Evolutionary conservation across 306 rosid genomes (phyloP).

Genomic region (Begonia loranthoides): DNA sequence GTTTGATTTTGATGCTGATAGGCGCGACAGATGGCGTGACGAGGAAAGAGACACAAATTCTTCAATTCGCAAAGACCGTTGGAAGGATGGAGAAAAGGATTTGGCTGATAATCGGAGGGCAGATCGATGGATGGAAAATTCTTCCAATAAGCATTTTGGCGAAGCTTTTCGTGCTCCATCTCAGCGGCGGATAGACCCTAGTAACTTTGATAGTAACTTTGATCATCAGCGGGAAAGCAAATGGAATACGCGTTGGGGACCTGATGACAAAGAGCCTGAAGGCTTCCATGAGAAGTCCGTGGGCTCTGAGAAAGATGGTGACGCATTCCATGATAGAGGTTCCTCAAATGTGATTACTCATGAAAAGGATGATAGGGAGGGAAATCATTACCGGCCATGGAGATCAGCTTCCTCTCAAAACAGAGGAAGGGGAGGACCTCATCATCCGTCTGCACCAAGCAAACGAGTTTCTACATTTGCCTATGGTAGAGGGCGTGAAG

Average conservation of each 20-base stretch:
- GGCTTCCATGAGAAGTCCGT: slow-evolving; percentile 49
- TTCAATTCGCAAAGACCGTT: slow-evolving; percentile 48
- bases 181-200: slow-evolving; percentile 56
- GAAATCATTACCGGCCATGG: slow-evolving; percentile 75
- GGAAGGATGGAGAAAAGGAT: slow-evolving; percentile 87
- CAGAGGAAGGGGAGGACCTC: slow-evolving; percentile 58
- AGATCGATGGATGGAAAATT: slow-evolving; percentile 57
- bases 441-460: slow-evolving; percentile 35
- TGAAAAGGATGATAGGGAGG: slow-evolving; percentile 76
- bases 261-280: slow-evolving; percentile 64
- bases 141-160: slow-evolving; percentile 29
- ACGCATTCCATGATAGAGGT: slow-evolving; percentile 36
- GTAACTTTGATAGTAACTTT: slow-evolving; percentile 42
- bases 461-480: slow-evolving; percentile 40
- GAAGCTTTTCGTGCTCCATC: slow-evolving; percentile 51
- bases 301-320: slow-evolving; percentile 50
- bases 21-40: slow-evolving; percentile 81
- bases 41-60: slow-evolving; percentile 87
- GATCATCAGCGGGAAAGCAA: slow-evolving; percentile 83
- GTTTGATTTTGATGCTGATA: slow-evolving; percentile 56
- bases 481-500: slow-evolving; percentile 54
- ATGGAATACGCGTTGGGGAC: slow-evolving; percentile 97
- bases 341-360: slow-evolving; percentile 41
- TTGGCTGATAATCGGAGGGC: slow-evolving; percentile 37
- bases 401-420: slow-evolving; percentile 40